Evolutionary conservation across 371 early-diverging fungal species (phyloP).

Genomic region (Rhizopus delemar): DNA sequence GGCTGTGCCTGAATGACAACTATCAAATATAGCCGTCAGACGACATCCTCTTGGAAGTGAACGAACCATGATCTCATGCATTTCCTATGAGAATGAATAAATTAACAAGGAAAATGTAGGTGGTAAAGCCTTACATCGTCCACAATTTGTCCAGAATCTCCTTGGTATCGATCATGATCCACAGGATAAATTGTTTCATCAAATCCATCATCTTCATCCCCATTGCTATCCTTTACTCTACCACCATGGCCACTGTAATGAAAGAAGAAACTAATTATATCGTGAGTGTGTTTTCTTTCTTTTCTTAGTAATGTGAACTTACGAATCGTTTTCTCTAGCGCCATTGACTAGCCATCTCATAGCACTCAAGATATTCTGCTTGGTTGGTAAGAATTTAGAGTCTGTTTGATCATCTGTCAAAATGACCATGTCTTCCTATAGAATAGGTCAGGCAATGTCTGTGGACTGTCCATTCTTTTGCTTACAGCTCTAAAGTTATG

Average conservation of each 20-base stretch:
- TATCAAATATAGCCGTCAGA: conserved; percentile 82
- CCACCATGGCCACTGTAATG: conserved; percentile 93
- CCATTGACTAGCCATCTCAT: conserved; percentile 91
- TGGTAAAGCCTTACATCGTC: conserved; percentile 66
- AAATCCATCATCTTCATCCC: conserved; percentile 88
- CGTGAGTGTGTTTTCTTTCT: not conserved
- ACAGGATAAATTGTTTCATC: conserved; percentile 72
- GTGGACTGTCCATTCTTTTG: not conserved
- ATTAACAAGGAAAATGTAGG: not conserved
- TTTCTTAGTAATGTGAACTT: conserved; percentile 19
- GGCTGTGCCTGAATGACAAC: conserved; percentile 80
- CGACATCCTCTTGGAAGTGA: conserved; percentile 81
- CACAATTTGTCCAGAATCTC: conserved; percentile 71
- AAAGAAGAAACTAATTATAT: conserved; percentile 65
- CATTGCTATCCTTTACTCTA: conserved; percentile 65
- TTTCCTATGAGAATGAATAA: conserved; percentile 35
- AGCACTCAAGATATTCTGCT: conserved; percentile 79
- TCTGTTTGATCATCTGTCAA: conserved; percentile 86
- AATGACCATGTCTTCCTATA: conserved; percentile 69
- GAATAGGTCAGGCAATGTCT: not conserved
- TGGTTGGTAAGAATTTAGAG: conserved; percentile 73
- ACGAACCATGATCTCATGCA: conserved; percentile 79
- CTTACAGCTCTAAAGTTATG: conserved; percentile 64
- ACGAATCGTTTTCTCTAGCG: conserved; percentile 81
- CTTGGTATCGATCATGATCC: conserved; percentile 62